Base-by-base conservation (phyloP, 176 grass and related monocot genomes). In the Eleusine coracana region DNA sequence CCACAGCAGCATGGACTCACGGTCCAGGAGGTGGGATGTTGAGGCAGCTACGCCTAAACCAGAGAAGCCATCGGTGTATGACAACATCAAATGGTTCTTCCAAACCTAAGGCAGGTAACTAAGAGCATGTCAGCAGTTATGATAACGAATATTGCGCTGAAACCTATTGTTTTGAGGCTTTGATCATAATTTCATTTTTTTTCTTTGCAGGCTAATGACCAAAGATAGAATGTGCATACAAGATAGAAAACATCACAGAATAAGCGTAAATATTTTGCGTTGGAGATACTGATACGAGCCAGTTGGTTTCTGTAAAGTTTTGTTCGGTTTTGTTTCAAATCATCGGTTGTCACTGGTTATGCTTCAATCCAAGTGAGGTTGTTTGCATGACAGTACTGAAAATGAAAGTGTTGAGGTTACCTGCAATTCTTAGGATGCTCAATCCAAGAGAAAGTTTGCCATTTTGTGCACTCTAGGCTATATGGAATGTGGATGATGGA, bases 1-100 rank as follows among this genome's bases (percentile, higher is more conserved):
- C 71, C 20, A 59, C 25, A 56, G 7, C 11, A 10, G 42, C 74
- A 64, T 2, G 15, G 37, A 29, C 29, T 76, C 54, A 7, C 70
- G 62, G 70, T 75, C 87, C 20, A 45, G 71, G 65, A 81, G 52
- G 29, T 85, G 78, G 83, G 72, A 89, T 82, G 55, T 61, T 73
- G 73, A 89, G 72, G 83, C 56, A 4, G 73, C 46, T 17, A 17
- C 2, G 5, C n/a, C 8, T 5, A 50, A 48, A 74, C 37, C 2
- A 0, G 60, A 89, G 71, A 86, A 48, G 73, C 40, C 78, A 23
- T 72, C 59, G 0, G 66, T 76, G 46, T 76, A 46, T 41, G 20
- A 63, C 21, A 63, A 66, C 23, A 27, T 50, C 23, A 70, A 51
- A 67, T 79, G 34, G 86, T 58, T 83, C 48, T 73, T 40, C 49